Base-by-base conservation (phyloP, 495 filamentous ascomycete genomes). In the Jackrogersella multiformis region DNA sequence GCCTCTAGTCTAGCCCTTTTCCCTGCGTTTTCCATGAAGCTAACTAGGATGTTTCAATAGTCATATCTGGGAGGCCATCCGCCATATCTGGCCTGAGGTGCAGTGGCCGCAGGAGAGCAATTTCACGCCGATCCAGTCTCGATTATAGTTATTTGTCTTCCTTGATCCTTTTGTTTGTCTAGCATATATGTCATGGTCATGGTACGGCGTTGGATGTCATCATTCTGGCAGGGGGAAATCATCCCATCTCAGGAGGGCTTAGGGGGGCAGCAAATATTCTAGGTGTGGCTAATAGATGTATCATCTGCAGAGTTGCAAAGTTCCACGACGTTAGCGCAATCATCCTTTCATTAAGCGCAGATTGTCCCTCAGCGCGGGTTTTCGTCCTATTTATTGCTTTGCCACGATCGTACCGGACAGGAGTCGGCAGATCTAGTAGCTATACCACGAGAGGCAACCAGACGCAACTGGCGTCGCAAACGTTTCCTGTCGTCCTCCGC, bases 1-100 rank as follows among this genome's bases (percentile, higher is more conserved):
- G 2, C 9, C 24, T 53, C 42, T 36, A n/a, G 16, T n/a, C 42
- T 18, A 46, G 45, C 35, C 30, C 21, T 5, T 13, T 30, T 36
- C 36, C 45, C 56, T 51, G 42, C 34, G 34, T 42, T 51, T 54
- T 36, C 20, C 32, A 20, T 62, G 56, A 36, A 60, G 62, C 75
- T 77, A 67, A 76, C 73, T 46, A 59, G 32, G 52, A 52, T 65
- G 30, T 49, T 48, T 28, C 42, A 41, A 24, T 63, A 92, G 90
- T 67, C 89, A 95, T 76, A 93, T 97, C 64, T 95, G 92, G 92
- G 92, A 97, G 74, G 92, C 90, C 20, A 87, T 97, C 70, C 84
- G 86, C 51, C 82, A 87, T 48, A 86, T 97, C 55, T 97, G 93
- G 93, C 93, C 93, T 0, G 89, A 94, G 67, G 85, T 86, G 7